Evolutionary conservation across 306 rosid genomes (phyloP), one percentile per base, ranked within the genome.

Genomic region (Sindora glabra): DNA sequence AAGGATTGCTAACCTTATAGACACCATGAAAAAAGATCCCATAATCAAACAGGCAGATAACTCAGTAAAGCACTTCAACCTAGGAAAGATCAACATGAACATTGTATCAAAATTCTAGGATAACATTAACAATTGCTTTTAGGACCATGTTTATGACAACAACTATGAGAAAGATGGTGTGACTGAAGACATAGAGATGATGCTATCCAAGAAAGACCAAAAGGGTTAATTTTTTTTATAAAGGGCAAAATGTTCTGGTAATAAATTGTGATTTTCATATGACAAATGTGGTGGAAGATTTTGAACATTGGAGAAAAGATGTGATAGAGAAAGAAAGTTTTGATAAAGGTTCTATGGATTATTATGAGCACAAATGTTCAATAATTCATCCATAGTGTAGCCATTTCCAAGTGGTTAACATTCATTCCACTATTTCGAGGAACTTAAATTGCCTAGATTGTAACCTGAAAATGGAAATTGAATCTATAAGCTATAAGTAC

Each of bases 241-340:
- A 70, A 5, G 84, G 84, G 3, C 48, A 64, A 0, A 50, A 74
- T 0, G 72, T 65, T 8, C 37, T 70, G 37, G 23, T 54, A 1
- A 21, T 44, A 1, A 74, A 68, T 5, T 69, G 54, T 46, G 76
- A 75, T 9, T 14, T 13, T 3, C 0, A 55, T 7, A 36, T 70
- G 3, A 22, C 58, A 27, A 76, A 8, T 3, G 70, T 80, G 9
- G 3, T 80, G 0, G 79, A 76, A 5, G 74, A 62, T 2, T 68
- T 76, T n/a, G 74, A 77, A 1, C 54, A 42, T 10, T 80, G 82
- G 82, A 81, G 48, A 52, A 49, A 23, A 5, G n/a, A 8, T 21
- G 47, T 72, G 51, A 7, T 10, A 21, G 14, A 30, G 14, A 2
- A 10, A 30, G 44, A 45, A 60, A 45, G 30, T 9, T 51, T 51